Evolutionary conservation across 2,329 filamentous ascomycete species (phyloP).

Genomic region (Alternaria infectoria): DNA sequence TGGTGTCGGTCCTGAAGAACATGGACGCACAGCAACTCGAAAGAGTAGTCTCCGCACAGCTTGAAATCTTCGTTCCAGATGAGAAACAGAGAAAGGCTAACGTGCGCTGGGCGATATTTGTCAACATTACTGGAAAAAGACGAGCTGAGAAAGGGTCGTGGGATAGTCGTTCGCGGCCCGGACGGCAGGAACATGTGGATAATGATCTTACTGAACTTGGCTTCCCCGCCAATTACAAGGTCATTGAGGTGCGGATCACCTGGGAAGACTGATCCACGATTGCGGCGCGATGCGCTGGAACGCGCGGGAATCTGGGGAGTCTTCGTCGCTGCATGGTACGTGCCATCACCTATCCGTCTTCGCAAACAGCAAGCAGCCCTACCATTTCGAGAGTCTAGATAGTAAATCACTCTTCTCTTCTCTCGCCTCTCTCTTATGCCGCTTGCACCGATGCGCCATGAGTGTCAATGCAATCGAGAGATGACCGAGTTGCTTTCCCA

Average conservation of each 20-base stretch:
- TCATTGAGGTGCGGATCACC: background rate
- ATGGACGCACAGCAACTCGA: background rate
- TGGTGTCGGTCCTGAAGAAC: background rate
- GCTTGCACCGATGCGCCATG: background rate
- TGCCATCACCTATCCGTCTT: background rate
- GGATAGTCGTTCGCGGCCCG: background rate
- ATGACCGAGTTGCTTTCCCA: background rate
- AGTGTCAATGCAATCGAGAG: background rate
- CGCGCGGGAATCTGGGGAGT: background rate
- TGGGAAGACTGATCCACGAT: background rate
- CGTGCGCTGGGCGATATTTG: fast-evolving
- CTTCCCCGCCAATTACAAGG: background rate
- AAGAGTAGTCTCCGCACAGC: background rate
- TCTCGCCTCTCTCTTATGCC: background rate
- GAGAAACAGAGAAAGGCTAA: background rate
- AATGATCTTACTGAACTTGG: background rate
- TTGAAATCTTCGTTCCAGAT: background rate
- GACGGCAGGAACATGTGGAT: background rate
- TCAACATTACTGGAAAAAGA: background rate
- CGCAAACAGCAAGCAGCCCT: background rate
- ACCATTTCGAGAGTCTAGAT: background rate
- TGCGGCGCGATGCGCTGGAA: background rate
- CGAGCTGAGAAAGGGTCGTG: background rate
- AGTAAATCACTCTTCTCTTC: background rate
- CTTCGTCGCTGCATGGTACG: background rate